Base-by-base conservation (phyloP, 1,284 basidiomycete species). In the Leccinum solheimii region DNA sequence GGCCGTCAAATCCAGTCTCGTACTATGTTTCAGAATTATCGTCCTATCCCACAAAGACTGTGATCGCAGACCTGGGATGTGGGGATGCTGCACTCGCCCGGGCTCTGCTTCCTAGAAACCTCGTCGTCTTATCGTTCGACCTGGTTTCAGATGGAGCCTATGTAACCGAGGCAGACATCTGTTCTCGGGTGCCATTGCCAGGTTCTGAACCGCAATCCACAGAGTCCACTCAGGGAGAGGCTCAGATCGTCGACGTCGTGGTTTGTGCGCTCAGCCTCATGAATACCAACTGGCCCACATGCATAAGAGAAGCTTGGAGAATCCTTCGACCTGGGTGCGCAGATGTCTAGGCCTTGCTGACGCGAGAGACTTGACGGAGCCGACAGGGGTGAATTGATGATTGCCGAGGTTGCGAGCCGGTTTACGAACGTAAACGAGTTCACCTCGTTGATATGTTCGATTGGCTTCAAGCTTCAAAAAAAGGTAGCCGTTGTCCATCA, bases 231-330 rank as follows among this genome's bases (percentile, higher is more conserved):
- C 71, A 74, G 43, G 85, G 85, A 19, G 79, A 83, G 65, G 88
- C 83, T n/a, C 85, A 92, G 65, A 76, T 97, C 5, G 93, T 93
- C 3, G 97, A 99, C 72, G 89, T 93, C 5, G 95, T 88, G 1
- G 90, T 99, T 30, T 99, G 95, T 74, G 94, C 95, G 49, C 81
- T 99, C 63, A 97, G 94, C 70, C 80, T 99, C 63, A 99, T 99
- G 97, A 93, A 94, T 40, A 94, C 90, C 10, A 98, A 99, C 74
- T 99, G 97, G 97, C 84, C 94, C 14, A 84, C 83, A 26, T 95
- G 94, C 73, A 83, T 98, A 40, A 82, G 91, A 34, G 97, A 99
- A 75, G 92, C 92, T 3, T 92, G 92, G 83, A 81, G 97, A 62
- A 85, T 99, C 34, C 79, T 99, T 48, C 90, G 88, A 72, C 76